These are phyloP conservation scores for Rhinocladiella mackenziei DNA, from an alignment of 2,329 filamentous ascomycete species.

Conservation along the genomic window DNA sequence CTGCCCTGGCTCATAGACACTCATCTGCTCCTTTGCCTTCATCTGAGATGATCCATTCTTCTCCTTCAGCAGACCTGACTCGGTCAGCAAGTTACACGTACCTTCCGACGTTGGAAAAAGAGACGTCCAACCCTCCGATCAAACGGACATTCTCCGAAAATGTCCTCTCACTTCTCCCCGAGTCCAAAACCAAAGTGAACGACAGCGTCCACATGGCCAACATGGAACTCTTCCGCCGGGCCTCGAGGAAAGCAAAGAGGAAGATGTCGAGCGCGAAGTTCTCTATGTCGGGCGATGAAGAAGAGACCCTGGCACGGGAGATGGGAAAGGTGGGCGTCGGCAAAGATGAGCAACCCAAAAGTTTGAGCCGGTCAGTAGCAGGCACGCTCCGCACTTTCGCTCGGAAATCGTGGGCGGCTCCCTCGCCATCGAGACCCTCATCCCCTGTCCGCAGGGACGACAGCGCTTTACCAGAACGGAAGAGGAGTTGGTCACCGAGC, in stretches of 20 bases:
- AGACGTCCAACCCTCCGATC: slow-evolving; percentile 37
- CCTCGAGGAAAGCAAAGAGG: slow-evolving; percentile 29
- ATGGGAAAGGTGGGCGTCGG: slow-evolving; percentile 23
- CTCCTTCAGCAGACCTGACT: slow-evolving; percentile 36
- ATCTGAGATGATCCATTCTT: slow-evolving; percentile 5
- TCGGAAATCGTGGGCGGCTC: slow-evolving; percentile 49
- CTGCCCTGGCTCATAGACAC: slow-evolving; percentile 19
- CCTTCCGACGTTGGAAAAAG: slow-evolving; percentile 42
- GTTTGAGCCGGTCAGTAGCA: slow-evolving; percentile 44
- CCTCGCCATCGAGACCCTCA: slow-evolving; percentile 44
- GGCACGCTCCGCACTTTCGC: slow-evolving; percentile 49
- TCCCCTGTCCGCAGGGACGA: slow-evolving; percentile 40
- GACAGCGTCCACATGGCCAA: slow-evolving; percentile 22
- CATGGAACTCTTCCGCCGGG: slow-evolving; percentile 27
- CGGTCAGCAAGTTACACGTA: slow-evolving; percentile 58
- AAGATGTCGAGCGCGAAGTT: slow-evolving; percentile 36
- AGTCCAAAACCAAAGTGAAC: slow-evolving; percentile 28
- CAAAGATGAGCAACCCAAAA: slow-evolving; percentile 39
- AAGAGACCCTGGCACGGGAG: slow-evolving; percentile 30
- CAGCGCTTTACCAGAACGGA: slow-evolving; percentile 27
- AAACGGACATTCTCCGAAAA: slow-evolving; percentile 50
- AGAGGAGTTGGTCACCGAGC: slow-evolving; percentile 22
- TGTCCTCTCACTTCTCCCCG: slow-evolving; percentile 40
- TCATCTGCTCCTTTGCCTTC: slow-evolving; percentile 11
- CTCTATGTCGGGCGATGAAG: slow-evolving; percentile 38